Evolutionary conservation across 768 basidiomycete species (phyloP).

Genomic region (Neoboletus brunneissimus): DNA sequence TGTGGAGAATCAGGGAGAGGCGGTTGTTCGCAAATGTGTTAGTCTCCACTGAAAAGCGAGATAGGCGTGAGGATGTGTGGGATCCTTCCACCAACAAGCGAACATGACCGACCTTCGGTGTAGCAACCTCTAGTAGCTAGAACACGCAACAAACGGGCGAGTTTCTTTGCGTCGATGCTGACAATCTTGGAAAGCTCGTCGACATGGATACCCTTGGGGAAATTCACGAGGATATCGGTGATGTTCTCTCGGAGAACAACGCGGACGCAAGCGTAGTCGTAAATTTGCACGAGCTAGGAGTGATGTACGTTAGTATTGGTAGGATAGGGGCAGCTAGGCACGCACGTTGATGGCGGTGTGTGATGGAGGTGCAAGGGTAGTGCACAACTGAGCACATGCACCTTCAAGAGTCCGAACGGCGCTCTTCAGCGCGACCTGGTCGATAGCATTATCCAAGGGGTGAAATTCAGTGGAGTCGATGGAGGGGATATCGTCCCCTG

Average conservation of each 20-base stretch:
- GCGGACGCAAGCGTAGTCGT: constrained; percentile 29
- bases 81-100: neutral
- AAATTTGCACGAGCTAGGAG: constrained; percentile 26
- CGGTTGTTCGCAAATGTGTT: constrained; percentile 37
- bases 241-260: constrained; percentile 29
- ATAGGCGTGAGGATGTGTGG: neutral
- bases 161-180: constrained; percentile 26
- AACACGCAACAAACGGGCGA: constrained; percentile 30
- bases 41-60: constrained; percentile 20
- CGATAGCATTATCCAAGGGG: constrained; percentile 33
- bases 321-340: neutral
- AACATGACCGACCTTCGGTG: constrained; percentile 28
- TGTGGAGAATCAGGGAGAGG: constrained; percentile 30
- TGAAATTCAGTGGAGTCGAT: constrained; percentile 35
- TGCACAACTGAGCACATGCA: constrained; percentile 36
- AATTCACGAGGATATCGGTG: constrained; percentile 25
- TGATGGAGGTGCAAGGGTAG: constrained; percentile 34
- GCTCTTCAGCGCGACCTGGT: constrained; percentile 23
- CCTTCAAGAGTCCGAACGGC: constrained; percentile 33
- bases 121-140: constrained; percentile 31
- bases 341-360: constrained; percentile 35
- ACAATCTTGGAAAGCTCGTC: constrained; percentile 24
- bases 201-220: constrained; percentile 33
- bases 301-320: neutral
- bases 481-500: constrained; percentile 28